phyloP scores from a whole-genome alignment of 2,329 filamentous ascomycete species.

The Parafenestella ontariensis region DNA sequence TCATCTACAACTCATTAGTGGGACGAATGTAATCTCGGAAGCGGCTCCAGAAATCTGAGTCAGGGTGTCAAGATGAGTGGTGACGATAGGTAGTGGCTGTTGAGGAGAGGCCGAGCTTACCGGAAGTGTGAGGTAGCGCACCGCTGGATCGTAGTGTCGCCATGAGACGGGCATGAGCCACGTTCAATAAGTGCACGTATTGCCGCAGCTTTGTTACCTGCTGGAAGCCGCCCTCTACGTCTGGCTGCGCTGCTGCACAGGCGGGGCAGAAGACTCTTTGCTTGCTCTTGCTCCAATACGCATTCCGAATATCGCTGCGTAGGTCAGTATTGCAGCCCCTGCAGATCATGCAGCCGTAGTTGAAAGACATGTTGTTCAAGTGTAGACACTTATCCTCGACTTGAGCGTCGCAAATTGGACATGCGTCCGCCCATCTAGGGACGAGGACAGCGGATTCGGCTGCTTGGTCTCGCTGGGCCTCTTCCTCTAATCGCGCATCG shows the following conservation, averaged over 20 bases:
- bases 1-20: constrained; percentile 64
- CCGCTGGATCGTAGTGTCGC: constrained; percentile 86
- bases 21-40: constrained; percentile 39
- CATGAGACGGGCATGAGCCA: constrained; percentile 87
- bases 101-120: constrained; percentile 50
- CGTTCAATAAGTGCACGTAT: constrained; percentile 90
- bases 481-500: constrained; percentile 59
- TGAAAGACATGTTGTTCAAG: constrained; percentile 78
- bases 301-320: constrained; percentile 71
- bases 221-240: constrained; percentile 69
- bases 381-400: constrained; percentile 94
- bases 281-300: constrained; percentile 72
- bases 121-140: constrained; percentile 75
- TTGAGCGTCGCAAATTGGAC: constrained; percentile 78
- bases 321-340: constrained; percentile 76
- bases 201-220: constrained; percentile 87
- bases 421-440: constrained; percentile 71
- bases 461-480: constrained; percentile 49
- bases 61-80: constrained; percentile 40
- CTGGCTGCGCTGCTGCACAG: constrained; percentile 67
- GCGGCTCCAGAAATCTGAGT: constrained; percentile 37
- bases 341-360: constrained; percentile 77
- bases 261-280: constrained; percentile 73
- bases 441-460: constrained; percentile 54
- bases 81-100: constrained; percentile 25